Percentiles rank a stretch among this genome's conserved stretches.
phyloP scores from a whole-genome alignment of 768 basidiomycete genomes.

The Mycena epipterygia region DNA sequence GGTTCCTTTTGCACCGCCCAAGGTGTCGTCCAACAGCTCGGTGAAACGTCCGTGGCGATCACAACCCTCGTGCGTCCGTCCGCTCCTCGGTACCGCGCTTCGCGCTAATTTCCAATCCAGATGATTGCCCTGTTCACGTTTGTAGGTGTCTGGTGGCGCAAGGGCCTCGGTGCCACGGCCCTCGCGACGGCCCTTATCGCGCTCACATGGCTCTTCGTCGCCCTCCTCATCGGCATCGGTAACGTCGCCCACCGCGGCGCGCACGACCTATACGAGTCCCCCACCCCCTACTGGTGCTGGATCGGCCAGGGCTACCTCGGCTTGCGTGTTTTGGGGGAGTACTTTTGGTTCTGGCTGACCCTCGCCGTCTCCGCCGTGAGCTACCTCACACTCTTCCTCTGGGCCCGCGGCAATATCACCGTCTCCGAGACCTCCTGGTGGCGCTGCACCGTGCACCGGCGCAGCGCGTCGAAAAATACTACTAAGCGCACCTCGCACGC shows the following conservation, averaged over 20 bases:
- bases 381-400: slow-evolving; percentile 55
- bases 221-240: slow-evolving; percentile 48
- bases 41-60: slow-evolving; percentile 58
- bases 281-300: slow-evolving; percentile 64
- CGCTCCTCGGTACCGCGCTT: not conserved
- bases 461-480: too few relatives aligned
- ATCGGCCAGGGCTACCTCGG: slow-evolving; percentile 46
- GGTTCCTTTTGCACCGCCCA: slow-evolving; percentile 54
- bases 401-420: slow-evolving; percentile 50
- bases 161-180: slow-evolving; percentile 38
- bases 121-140: slow-evolving; percentile 58
- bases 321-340: slow-evolving; percentile 56
- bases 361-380: slow-evolving; percentile 48
- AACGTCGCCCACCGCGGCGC: slow-evolving; percentile 38
- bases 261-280: slow-evolving; percentile 42
- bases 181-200: slow-evolving; percentile 45
- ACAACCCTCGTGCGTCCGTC: slow-evolving; percentile 52
- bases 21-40: slow-evolving; percentile 56
- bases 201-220: slow-evolving; percentile 52
- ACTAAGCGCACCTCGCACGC: slow-evolving; percentile 38
- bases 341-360: slow-evolving; percentile 61
- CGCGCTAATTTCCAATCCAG: slow-evolving; percentile 34
- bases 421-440: slow-evolving; percentile 50
- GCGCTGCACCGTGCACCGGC: slow-evolving; percentile 44
- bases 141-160: slow-evolving; percentile 52